Base-by-base conservation (phyloP, 2,329 filamentous ascomycete species). In the Zymoseptoria brevis region DNA sequence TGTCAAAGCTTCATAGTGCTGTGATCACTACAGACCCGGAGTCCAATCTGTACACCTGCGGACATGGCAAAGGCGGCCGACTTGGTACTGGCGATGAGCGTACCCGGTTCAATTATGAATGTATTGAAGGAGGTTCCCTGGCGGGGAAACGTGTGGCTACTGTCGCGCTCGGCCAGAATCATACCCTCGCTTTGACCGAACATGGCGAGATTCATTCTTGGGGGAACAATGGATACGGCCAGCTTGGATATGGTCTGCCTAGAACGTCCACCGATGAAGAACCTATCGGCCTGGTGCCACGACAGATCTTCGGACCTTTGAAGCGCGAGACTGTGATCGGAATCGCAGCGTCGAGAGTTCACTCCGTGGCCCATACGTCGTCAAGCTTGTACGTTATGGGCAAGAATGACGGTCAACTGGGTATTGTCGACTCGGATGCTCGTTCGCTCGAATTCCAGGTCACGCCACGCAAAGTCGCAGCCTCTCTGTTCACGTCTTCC, bases 351-450 rank as follows among this genome's bases (percentile, higher is more conserved):
- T 97, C 94, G 1, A 81, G 89, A 0, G 86, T 96, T 48, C 94
- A 99, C 74, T 97, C 94, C 0, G 92, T 95, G 2, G 90, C 90
- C 0, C 88, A 94, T 69, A 96, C 90, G 0, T 81, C 83, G 1
- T 84, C 85, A 0, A 89, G 90, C 1, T 76, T 99, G 1, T 99
- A 89, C 71, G 96, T 90, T 1, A 99, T 96, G 81, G 94, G 94
- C 21, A 95, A 94, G 68, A 99, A 97, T 68, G 86, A 91, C 66
- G 94, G 94, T 1, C 94, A 99, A 72, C 82, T 99, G 53, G 94
- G 91, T 4, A 81, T 99, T 56, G 91, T 96, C 76, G 94, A 96
- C 72, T 93, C 94, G 0, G 93, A 97, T 74, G 95, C 94, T 24
- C 85, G 92, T 52, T 96, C 91, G 0, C 81, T 97, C 4, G 89